Conservation (phyloP, 2,329 filamentous ascomycete genomes). For the Pseudogymnoascus pannorum region DNA sequence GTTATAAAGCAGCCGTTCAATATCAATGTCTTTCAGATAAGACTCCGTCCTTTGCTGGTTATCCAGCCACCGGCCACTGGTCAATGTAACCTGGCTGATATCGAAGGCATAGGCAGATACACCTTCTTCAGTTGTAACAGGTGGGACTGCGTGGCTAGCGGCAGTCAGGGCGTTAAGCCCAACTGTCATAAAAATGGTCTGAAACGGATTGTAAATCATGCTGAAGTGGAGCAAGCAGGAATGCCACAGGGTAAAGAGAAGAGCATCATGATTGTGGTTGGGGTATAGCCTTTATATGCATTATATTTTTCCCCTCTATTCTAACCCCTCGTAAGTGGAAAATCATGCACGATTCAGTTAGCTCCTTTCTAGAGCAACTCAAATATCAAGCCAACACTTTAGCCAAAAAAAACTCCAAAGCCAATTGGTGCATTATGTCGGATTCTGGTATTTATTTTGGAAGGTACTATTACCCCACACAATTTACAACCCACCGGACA, state of each 20-base stretch:
- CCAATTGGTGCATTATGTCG: background rate
- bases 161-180: background rate
- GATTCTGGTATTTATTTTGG: background rate
- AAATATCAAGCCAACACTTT: background rate
- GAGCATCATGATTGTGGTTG: background rate
- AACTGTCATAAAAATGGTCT: background rate
- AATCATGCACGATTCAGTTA: background rate
- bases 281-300: background rate
- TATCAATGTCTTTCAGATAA: conserved; percentile 40
- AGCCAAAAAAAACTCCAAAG: background rate
- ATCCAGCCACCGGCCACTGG: conserved; percentile 33
- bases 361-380: background rate
- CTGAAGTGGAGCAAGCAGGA: background rate
- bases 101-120: conserved; percentile 26
- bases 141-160: background rate
- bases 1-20: conserved; percentile 39
- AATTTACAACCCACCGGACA: background rate
- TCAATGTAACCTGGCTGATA: conserved; percentile 34
- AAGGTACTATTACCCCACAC: background rate
- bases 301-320: background rate
- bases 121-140: background rate
- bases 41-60: conserved; percentile 41
- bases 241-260: background rate
- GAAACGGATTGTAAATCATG: background rate
- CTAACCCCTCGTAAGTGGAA: background rate